Conservation (phyloP, 2,329 filamentous ascomycete genomes). For the Sarocladiaceae sp. region DNA sequence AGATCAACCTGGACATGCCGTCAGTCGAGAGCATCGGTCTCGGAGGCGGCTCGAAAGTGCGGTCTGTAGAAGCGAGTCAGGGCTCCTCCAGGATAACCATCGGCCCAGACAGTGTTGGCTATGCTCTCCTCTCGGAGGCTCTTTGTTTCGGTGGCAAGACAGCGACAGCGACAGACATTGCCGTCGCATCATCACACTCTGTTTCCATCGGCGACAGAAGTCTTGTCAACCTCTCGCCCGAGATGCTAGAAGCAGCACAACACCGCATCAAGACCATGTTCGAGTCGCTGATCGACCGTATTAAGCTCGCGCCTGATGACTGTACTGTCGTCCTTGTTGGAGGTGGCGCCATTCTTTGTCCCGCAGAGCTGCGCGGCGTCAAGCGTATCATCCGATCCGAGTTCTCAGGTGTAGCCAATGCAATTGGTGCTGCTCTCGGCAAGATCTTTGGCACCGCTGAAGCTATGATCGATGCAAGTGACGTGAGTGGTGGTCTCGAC, state of each 20-base stretch:
- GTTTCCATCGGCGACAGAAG: not conserved
- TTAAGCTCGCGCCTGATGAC: constrained; percentile 15
- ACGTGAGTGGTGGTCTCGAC: constrained; percentile 11
- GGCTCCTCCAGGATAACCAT: constrained; percentile 19
- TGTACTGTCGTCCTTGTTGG: constrained; percentile 18
- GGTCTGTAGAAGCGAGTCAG: not conserved
- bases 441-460: constrained; percentile 16
- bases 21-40: constrained; percentile 19
- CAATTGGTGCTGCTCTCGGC: constrained; percentile 17
- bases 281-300: constrained; percentile 17
- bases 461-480: constrained; percentile 16
- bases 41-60: constrained; percentile 14
- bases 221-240: not conserved
- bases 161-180: constrained; percentile 19
- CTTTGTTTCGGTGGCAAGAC: constrained; percentile 17
- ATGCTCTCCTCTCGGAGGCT: constrained; percentile 15
- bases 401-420: constrained; percentile 17
- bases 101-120: constrained; percentile 21
- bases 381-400: constrained; percentile 14
- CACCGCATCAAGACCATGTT: constrained; percentile 15
- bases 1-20: constrained; percentile 19
- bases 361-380: constrained; percentile 14
- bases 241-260: constrained; percentile 7
- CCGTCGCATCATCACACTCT: too few species aligned
- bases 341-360: constrained; percentile 16